phyloP scores from a whole-genome alignment of 176 grass and related monocot genomes.

The Oryza punctata region DNA sequence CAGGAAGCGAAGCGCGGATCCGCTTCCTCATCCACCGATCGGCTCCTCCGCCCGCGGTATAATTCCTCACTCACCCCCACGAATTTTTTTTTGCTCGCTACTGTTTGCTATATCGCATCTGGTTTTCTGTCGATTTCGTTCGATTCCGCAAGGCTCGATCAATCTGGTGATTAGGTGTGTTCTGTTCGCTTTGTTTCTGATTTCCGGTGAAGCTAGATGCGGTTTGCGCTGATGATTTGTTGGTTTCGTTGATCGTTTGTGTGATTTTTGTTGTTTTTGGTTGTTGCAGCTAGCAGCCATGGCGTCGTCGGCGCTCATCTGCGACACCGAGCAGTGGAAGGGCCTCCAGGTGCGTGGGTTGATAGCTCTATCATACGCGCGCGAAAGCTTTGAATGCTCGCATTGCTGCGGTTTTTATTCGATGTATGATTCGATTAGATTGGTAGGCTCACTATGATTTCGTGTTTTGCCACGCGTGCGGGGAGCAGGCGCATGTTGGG shows the following conservation, averaged over 20 bases:
- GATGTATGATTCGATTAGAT: constrained; percentile 15
- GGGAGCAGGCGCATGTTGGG: constrained; percentile 62
- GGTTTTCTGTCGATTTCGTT: not conserved
- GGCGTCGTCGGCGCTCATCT: constrained; percentile 74
- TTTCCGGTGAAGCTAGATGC: too few species aligned
- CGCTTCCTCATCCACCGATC: constrained; percentile 1
- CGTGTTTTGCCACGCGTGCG: not conserved
- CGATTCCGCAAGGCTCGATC: constrained; percentile 12
- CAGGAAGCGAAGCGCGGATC: constrained; percentile 29
- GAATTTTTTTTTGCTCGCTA: not conserved
- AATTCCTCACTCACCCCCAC: not conserved
- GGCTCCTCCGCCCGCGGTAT: not conserved
- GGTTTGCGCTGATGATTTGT: not conserved
- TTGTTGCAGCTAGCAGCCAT: constrained; percentile 39
- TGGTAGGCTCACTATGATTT: constrained; percentile 21
- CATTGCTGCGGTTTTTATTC: not conserved
- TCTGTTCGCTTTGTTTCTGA: not conserved
- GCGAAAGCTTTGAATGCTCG: not conserved
- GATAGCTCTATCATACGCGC: not conserved
- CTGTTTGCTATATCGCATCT: not conserved
- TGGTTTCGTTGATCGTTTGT: not conserved
- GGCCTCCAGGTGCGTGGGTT: constrained; percentile 56
- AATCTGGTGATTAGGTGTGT: not conserved
- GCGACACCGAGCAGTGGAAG: constrained; percentile 77
- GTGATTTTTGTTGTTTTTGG: not conserved